phyloP scores from a whole-genome alignment of 495 filamentous ascomycete genomes.

The Copromyces sp. region DNA sequence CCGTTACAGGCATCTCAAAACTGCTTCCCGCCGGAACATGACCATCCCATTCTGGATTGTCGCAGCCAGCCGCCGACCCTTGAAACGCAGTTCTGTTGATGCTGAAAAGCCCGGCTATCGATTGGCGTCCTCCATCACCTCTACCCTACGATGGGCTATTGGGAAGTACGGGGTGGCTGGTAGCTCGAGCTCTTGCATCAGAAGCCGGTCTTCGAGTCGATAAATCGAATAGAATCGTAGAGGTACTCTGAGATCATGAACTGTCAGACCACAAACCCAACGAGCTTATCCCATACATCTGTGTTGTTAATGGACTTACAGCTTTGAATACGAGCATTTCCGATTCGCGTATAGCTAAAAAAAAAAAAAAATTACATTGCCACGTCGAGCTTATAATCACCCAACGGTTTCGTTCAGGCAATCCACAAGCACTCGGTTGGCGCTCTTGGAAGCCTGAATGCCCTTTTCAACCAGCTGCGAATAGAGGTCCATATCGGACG shows the following conservation, averaged over 20 bases:
- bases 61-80: not conserved
- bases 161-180: not conserved
- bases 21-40: not conserved
- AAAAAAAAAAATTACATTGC: not conserved
- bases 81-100: not conserved
- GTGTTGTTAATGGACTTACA: not conserved
- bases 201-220: not conserved
- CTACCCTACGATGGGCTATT: not conserved
- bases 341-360: not conserved
- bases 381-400: slow-evolving; percentile 2
- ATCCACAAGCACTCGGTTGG: slow-evolving; percentile 32
- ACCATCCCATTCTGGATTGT: not conserved
- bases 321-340: not conserved
- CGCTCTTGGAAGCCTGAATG: slow-evolving; percentile 31
- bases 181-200: not conserved
- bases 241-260: not conserved
- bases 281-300: not conserved
- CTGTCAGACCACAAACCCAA: not conserved
- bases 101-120: not conserved
- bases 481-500: slow-evolving; percentile 29
- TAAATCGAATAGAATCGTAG: not conserved
- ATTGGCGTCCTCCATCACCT: not conserved
- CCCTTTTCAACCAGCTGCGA: slow-evolving; percentile 32
- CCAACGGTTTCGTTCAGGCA: slow-evolving; percentile 27
- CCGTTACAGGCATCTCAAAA: not conserved